Percentiles rank a stretch among this genome's conserved stretches.
Conservation (phyloP, 352 stramenopile species). For the Globisporangium middletonii region DNA sequence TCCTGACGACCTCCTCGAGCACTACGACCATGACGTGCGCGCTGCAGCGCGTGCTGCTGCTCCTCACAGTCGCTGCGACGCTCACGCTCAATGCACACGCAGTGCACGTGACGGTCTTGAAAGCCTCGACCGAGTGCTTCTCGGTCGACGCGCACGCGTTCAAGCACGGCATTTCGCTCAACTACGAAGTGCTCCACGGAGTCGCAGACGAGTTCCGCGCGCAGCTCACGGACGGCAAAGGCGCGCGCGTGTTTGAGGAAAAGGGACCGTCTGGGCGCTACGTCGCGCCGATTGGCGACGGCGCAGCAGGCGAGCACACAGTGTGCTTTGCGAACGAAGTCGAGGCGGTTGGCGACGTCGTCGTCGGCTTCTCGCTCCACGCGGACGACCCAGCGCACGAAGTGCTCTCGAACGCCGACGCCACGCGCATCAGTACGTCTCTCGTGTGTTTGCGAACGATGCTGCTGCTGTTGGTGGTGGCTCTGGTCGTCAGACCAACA, state of each 20-base stretch:
- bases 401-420: slow-evolving; percentile 84
- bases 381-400: slow-evolving; percentile 79
- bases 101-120: slow-evolving; percentile 48
- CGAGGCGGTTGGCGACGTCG: slow-evolving; percentile 52
- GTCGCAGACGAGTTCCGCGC: slow-evolving; percentile 65
- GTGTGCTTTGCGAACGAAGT: slow-evolving; percentile 75
- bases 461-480: not conserved
- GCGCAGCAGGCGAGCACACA: slow-evolving; percentile 39
- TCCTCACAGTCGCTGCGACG: slow-evolving; percentile 16
- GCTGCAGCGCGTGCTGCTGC: slow-evolving; percentile 8
- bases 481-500: not conserved
- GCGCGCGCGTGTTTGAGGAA: slow-evolving; percentile 48
- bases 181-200: slow-evolving; percentile 75
- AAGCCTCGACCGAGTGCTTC: slow-evolving; percentile 56
- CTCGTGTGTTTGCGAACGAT: not conserved
- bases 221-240: slow-evolving; percentile 56
- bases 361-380: slow-evolving; percentile 84
- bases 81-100: slow-evolving; percentile 15
- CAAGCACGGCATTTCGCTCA: slow-evolving; percentile 84
- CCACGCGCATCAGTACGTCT: slow-evolving; percentile 83
- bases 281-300: slow-evolving; percentile 42
- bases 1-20: not conserved
- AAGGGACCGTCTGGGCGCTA: slow-evolving; percentile 51
- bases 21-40: not conserved
- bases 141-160: slow-evolving; percentile 56